phyloP scores from a whole-genome alignment of 768 basidiomycete genomes.

The Fistulinella prunicolor region DNA sequence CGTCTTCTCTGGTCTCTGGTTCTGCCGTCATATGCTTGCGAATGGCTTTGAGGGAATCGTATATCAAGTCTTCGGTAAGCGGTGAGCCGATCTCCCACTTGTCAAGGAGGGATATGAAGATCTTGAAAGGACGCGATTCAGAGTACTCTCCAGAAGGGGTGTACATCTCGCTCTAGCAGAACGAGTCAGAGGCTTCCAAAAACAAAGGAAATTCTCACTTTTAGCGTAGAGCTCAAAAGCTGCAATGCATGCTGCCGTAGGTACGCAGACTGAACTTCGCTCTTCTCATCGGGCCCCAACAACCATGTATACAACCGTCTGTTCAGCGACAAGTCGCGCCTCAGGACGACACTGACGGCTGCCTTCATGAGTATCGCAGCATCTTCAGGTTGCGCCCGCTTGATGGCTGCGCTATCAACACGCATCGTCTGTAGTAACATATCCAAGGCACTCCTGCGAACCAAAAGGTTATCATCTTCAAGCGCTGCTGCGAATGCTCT shows the following conservation, averaged over 20 bases:
- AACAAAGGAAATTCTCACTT: constrained; percentile 39
- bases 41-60: constrained; percentile 77
- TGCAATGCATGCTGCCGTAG: constrained; percentile 69
- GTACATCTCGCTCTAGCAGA: constrained; percentile 69
- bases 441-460: constrained; percentile 83
- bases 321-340: constrained; percentile 90
- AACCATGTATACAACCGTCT: constrained; percentile 93
- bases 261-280: constrained; percentile 70
- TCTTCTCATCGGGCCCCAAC: constrained; percentile 76
- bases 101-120: constrained; percentile 91
- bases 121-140: constrained; percentile 87
- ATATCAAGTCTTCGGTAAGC: constrained; percentile 73
- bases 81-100: constrained; percentile 94
- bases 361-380: constrained; percentile 81
- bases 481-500: constrained; percentile 87
- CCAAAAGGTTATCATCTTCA: constrained; percentile 92
- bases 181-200: constrained; percentile 9
- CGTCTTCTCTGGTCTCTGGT: constrained; percentile 59
- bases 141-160: constrained; percentile 68
- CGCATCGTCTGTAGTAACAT: constrained; percentile 74
- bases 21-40: constrained; percentile 51
- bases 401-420: constrained; percentile 68
- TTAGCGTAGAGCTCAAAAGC: constrained; percentile 65
- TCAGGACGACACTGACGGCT: constrained; percentile 83
- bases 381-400: constrained; percentile 68